Percentiles rank a stretch among this genome's conserved stretches.
phyloP scores from a whole-genome alignment of 2,329 filamentous ascomycete genomes.

The Ophiostoma pallidulum region DNA sequence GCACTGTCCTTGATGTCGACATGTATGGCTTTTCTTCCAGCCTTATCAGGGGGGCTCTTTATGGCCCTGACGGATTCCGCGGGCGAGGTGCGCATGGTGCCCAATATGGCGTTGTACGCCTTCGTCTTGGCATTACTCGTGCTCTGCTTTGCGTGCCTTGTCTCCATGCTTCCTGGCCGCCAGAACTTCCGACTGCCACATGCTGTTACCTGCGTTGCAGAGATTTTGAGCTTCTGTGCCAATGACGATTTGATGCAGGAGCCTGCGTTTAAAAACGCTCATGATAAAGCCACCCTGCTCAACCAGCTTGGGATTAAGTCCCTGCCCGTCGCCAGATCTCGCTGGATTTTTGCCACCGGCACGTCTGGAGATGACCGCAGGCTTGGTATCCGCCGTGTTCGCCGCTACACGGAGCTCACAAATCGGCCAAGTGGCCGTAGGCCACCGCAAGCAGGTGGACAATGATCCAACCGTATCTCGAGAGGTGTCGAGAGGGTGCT shows the following conservation, averaged over 20 bases:
- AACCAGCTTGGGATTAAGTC: constrained; percentile 53
- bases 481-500: neutral
- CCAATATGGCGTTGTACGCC: constrained; percentile 64
- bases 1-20: constrained; percentile 49
- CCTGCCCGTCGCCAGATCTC: constrained; percentile 36
- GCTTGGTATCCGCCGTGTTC: constrained; percentile 36
- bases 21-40: constrained; percentile 52
- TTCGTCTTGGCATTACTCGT: constrained; percentile 62
- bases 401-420: constrained; percentile 35
- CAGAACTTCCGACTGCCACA: constrained; percentile 61
- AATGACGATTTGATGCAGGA: constrained; percentile 64
- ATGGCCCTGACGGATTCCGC: constrained; percentile 55
- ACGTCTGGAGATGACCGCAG: constrained; percentile 25
- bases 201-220: constrained; percentile 60
- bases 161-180: constrained; percentile 46
- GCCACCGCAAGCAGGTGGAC: neutral
- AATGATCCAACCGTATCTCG: neutral
- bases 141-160: constrained; percentile 57
- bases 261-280: constrained; percentile 56
- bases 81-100: constrained; percentile 53
- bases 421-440: constrained; percentile 13
- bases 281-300: constrained; percentile 60
- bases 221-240: constrained; percentile 68
- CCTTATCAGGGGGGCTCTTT: constrained; percentile 62
- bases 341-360: constrained; percentile 43